These are phyloP conservation scores for Acer negundo DNA, from an alignment of 345 rosid species.

Conservation along the genomic window DNA sequence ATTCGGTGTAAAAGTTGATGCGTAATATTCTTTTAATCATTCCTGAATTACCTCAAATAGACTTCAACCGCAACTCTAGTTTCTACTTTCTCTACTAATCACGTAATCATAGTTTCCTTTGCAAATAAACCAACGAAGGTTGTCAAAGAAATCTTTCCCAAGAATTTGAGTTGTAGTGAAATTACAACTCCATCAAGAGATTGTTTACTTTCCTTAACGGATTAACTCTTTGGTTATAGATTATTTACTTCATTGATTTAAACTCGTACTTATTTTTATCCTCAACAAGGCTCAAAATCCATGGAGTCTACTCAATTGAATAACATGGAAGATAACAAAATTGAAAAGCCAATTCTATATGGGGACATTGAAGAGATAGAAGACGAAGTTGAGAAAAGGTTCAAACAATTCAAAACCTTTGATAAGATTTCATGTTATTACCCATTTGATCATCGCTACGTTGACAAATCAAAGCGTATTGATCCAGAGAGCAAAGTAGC, in stretches of 20 bases:
- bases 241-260: too few species aligned
- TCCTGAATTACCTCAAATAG: too few species aligned
- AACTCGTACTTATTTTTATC: neutral
- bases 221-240: too few species aligned
- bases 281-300: neutral
- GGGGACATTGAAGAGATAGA: conserved; percentile 24
- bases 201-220: too few species aligned
- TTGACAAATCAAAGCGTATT: neutral
- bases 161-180: neutral
- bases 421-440: neutral
- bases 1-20: too few species aligned
- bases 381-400: conserved; percentile 13
- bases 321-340: neutral
- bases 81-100: too few species aligned
- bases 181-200: neutral
- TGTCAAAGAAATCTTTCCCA: neutral
- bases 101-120: too few species aligned
- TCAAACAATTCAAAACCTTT: conserved; percentile 14
- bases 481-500: neutral
- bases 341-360: neutral
- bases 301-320: neutral
- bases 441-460: conserved; percentile 11
- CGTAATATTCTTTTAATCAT: too few species aligned
- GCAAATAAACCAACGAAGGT: too few species aligned
- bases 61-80: too few species aligned